Evolutionary conservation across 139 green algal genomes (phyloP), one percentile per base, ranked within the genome.

Genomic region (Chloropicon primus): DNA sequence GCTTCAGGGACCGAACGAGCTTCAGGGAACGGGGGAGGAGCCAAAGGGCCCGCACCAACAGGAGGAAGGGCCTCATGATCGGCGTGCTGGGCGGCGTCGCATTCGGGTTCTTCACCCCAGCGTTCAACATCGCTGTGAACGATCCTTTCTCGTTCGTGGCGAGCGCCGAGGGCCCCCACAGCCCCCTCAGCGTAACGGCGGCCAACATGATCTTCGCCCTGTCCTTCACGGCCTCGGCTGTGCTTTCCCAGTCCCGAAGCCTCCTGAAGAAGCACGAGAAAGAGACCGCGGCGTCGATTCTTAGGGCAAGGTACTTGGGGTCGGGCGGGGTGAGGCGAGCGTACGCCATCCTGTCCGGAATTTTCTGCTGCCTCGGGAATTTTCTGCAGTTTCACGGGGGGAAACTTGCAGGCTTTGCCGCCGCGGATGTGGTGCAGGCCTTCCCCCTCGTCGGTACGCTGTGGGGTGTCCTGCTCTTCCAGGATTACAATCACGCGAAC

Each of bases 311-410:
- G 27, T 24, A 86, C 21, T 84, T 78, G 5, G 79, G 73, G 23
- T 26, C 27, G 24, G 80, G 84, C 1, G 41, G 41, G 10, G 17
- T 5, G 41, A 17, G 81, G 22, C 74, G 84, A 24, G 53, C 25
- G 26, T 75, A 78, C 54, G 76, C 81, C 0, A 21, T 85, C 0
- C 21, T 81, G 22, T 81, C 84, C 0, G 84, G 84, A 26, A 24
- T 80, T 24, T n/a, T 87, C 21, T 84, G 81, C 2, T 76, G 76
- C n/a, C 26, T 54, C 25, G 84, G 81, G 1, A 84, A 87, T 41
- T 24, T 78, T 1, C 80, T 82, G 1, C 84, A 87, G 74, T 87
- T 87, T 53, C 82, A 86, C 25, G 81, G 81, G 21, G 81, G 81
- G 1, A 77, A 84, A 41, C 54, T 26, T n/a, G 77, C 77, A 22